Base-by-base conservation (phyloP, 805 yeast species). In the Candida alai region DNA sequence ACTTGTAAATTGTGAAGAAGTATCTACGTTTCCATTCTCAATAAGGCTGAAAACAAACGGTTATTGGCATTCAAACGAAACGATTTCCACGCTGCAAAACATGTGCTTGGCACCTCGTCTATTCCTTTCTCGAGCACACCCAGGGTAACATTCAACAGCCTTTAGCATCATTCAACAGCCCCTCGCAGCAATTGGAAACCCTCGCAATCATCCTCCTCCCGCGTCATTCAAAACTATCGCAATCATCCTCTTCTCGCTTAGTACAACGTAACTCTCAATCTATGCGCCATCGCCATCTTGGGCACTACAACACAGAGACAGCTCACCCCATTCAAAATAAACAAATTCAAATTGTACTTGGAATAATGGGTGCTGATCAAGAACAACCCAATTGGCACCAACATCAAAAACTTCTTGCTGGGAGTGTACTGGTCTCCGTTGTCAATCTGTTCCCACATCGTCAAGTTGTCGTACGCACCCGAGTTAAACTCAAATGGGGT, bases 381-480 rank as follows among this genome's bases (percentile, higher is more conserved):
- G 49, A 90, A 90, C 51, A 93, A 69, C 6, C 78, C 80, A 43
- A 93, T 84, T 18, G 98, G 98, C n/a, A 93, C 96, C 32, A 85
- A 79, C 65, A 90, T 75, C 45, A 90, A 68, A 54, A 88, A 90
- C 61, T 90, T 90, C 68, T 93, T 89, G 24, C 96, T 80, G 9
- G 98, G 98, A 0, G 98, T 93, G 58, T 89, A 90, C 59, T 88
- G 95, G 54, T 88, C 97, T 39, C 97, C 98, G 51, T 89, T 80
- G 58, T 85, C 94, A 39, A 83, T 81, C 61, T 90, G 98, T 61
- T 90, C 98, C 98, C 98, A 90, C 97, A 90, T 87, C 15, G 96
- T 93, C 46, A 90, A 70, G 52, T 86, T 81, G 56, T 90, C 98
- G 60, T 84, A 93, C 0, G 97, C 97, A 27, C 98, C 98, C 25